phyloP scores from a whole-genome alignment of 192 early-diverging fungal species.

The Coemansia erecta region DNA sequence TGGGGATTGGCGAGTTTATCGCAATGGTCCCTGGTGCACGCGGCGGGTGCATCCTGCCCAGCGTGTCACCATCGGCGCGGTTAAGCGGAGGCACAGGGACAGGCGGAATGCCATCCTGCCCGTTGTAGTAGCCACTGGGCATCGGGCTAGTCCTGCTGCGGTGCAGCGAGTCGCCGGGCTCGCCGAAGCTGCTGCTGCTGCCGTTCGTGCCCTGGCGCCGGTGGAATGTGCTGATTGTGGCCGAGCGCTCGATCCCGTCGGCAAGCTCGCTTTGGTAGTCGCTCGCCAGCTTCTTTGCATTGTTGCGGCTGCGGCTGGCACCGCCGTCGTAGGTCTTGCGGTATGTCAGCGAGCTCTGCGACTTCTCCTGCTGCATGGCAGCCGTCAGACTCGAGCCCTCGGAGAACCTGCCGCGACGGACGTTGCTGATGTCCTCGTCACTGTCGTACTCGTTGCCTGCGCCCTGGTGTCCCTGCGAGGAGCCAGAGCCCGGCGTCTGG shows the following conservation, averaged over 20 bases:
- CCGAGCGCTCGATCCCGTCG: conserved; percentile 47
- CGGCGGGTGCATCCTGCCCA: not conserved
- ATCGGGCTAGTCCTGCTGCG: conserved; percentile 36
- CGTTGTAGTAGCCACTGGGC: conserved; percentile 23
- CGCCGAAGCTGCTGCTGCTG: conserved; percentile 37
- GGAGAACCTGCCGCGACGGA: conserved; percentile 43
- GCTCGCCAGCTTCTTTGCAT: conserved; percentile 33
- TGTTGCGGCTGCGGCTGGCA: conserved; percentile 16
- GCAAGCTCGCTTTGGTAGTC: conserved; percentile 42
- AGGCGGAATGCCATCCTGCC: conserved; percentile 26
- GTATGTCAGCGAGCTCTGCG: conserved; percentile 26
- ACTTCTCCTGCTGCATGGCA: conserved; percentile 43
- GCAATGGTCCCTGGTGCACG: conserved; percentile 30
- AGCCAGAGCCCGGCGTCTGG: conserved; percentile 10
- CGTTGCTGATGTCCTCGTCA: conserved; percentile 23
- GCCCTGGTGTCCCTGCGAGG: conserved; percentile 13
- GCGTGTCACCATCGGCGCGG: conserved; percentile 11
- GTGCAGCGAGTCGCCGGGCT: conserved; percentile 10
- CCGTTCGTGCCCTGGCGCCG: conserved; percentile 40
- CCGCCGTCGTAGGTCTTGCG: conserved; percentile 51
- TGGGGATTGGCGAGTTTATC: conserved; percentile 29
- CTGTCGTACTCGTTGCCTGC: conserved; percentile 32
- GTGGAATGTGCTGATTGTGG: conserved; percentile 39
- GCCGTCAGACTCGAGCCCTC: conserved; percentile 46
- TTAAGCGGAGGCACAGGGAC: conserved; percentile 37